Evolutionary conservation across 176 grass and related monocot species (phyloP).

Genomic region (Aegilops longissima): DNA sequence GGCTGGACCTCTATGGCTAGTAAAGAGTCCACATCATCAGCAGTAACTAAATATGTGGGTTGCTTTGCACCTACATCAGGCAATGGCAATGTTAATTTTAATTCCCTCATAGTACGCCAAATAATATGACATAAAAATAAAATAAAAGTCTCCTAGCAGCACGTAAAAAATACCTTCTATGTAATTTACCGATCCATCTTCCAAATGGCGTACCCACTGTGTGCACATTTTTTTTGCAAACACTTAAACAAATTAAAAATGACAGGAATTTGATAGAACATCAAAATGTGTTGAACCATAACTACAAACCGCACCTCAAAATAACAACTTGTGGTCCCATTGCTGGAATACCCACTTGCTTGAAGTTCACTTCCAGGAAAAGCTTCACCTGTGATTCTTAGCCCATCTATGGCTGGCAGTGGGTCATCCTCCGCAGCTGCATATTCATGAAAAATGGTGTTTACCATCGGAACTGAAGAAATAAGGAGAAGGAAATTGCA

Average conservation of each 20-base stretch:
- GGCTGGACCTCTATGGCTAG: conserved; percentile 89
- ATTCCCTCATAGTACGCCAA: conserved; percentile 1
- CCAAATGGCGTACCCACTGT: conserved; percentile 91
- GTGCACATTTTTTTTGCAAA: conserved; percentile 26
- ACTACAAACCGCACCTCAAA: conserved; percentile 58
- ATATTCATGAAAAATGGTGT: conserved; percentile 29
- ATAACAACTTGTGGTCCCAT: conserved; percentile 92
- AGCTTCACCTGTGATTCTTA: conserved; percentile 85
- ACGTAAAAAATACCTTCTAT: conserved; percentile 65
- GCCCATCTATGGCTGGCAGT: conserved; percentile 73
- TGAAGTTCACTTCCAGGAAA: conserved; percentile 93
- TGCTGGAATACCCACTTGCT: conserved; percentile 87
- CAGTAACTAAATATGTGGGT: conserved; percentile 84
- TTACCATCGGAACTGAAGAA: conserved; percentile 29
- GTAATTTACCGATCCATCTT: conserved; percentile 86
- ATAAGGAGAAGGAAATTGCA: conserved; percentile 6
- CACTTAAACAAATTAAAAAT: not conserved
- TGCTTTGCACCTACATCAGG: conserved; percentile 71
- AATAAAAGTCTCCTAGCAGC: conserved; percentile 25
- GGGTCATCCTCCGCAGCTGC: conserved; percentile 79
- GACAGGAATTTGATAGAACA: conserved; percentile 14
- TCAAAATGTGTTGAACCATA: not conserved
- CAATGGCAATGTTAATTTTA: conserved; percentile 10
- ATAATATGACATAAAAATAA: not conserved
- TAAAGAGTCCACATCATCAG: conserved; percentile 83